phyloP scores from a whole-genome alignment of 2,329 filamentous ascomycete species.

The Rhinocladiella similis region DNA sequence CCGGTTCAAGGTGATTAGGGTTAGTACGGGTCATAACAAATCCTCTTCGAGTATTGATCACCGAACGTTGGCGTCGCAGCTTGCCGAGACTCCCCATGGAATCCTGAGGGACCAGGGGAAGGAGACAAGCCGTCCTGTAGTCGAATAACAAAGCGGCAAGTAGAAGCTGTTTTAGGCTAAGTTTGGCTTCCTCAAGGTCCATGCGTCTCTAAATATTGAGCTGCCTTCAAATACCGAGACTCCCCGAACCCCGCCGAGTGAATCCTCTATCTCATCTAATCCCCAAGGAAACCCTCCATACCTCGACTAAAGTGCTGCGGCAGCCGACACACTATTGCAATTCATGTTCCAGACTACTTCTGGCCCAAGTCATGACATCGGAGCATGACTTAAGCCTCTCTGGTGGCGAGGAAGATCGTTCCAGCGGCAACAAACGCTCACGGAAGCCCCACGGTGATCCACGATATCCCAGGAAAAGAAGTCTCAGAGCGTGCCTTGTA shows the following conservation, averaged over 20 bases:
- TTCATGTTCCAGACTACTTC: background rate
- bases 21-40: no score
- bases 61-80: background rate
- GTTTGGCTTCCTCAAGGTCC: no score
- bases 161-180: no score
- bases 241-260: background rate
- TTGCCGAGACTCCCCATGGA: background rate
- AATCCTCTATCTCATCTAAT: background rate
- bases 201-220: no score
- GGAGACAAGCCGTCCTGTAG: background rate
- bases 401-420: background rate
- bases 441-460: background rate
- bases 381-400: background rate
- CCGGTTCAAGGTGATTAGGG: no score
- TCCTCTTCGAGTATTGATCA: background rate
- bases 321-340: background rate
- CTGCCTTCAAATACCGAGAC: background rate
- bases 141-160: no score
- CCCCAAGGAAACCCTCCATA: background rate
- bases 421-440: background rate
- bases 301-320: background rate
- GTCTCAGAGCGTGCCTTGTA: background rate
- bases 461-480: constrained; percentile 1
- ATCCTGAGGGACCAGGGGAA: background rate
- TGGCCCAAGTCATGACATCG: background rate